These are phyloP conservation scores for Xylariaceae sp. DNA, from an alignment of 2,329 filamentous ascomycete genomes.

Conservation along the genomic window DNA sequence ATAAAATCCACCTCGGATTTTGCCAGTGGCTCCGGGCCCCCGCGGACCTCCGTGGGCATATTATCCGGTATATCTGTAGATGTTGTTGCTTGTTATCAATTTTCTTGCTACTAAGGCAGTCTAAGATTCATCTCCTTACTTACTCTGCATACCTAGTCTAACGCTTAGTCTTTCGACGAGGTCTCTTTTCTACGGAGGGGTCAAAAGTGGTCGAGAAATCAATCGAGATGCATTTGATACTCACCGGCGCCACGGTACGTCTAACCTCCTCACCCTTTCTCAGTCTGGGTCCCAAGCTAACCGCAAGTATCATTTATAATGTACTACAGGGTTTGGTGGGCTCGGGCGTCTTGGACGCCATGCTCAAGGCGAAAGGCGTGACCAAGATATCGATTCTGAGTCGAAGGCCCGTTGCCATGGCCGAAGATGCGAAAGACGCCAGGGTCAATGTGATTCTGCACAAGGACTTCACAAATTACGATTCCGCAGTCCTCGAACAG, in stretches of 20 bases:
- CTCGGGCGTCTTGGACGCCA: constrained; percentile 54
- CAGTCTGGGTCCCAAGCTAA: not conserved
- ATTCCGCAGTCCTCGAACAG: constrained; percentile 48
- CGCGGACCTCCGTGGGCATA: no score
- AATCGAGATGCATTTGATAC: constrained; percentile 14
- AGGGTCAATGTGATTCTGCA: constrained; percentile 64
- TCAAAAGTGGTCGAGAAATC: not conserved
- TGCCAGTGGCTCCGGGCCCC: no score
- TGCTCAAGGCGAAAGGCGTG: constrained; percentile 51
- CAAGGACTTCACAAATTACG: constrained; percentile 59
- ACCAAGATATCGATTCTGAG: constrained; percentile 60
- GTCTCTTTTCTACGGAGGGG: no score
- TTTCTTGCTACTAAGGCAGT: no score
- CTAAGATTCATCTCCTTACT: no score
- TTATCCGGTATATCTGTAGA: no score
- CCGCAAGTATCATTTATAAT: not conserved
- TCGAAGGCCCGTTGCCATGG: constrained; percentile 58
- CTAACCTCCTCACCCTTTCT: not conserved
- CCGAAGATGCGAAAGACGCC: constrained; percentile 49
- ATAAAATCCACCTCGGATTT: no score
- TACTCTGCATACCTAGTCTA: no score
- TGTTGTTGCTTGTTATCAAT: no score
- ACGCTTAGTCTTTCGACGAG: no score
- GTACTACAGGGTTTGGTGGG: constrained; percentile 51
- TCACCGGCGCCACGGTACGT: constrained; percentile 18